Base-by-base conservation (phyloP, 2,329 filamentous ascomycete species). In the Botrytis sinoallii region DNA sequence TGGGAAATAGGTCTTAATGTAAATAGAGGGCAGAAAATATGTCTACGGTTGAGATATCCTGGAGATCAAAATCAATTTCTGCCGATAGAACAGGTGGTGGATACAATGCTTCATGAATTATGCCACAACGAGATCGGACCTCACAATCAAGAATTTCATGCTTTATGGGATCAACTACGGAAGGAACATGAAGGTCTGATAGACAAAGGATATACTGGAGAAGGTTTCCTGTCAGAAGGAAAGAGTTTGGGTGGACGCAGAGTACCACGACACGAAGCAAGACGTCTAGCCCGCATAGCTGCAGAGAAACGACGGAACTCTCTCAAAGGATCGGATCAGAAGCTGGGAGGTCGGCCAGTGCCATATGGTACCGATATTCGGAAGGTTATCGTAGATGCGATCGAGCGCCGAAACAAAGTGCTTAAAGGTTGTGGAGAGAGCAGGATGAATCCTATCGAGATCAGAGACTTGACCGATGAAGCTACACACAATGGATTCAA, bases 51-150 rank as follows among this genome's bases (percentile, higher is more conserved):
- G 74, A 91, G 95, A 73, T 91, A 96, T 82, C 85, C 92, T 9
- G 86, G 88, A 78, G 93, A 97, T 81, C 86, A 88, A 16, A 89
- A 85, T 57, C 90, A 93, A 78, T 98, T 98, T 79, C 82, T 97
- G 32, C 91, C 92, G 1, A 84, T 95, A 73, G 94, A 98, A 80
- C 86, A 92, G 76, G 87, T 97, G 12, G 86, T 94, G 61, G 94
- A 98, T 82, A 98, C 95, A 0, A 92, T 98, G 90, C 89, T 98
- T 32, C 95, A 98, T 81, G 95, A 98, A 85, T 88, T 98, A 4
- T 91, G 90, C n/a, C 95, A 98, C 80, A 97, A 92, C 77, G 88
- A 94, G 18, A 90, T 92, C 82, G 94, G 93, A 0, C 93, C 93
- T 2, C 95, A 98, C 81, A 90, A 98, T 80, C 87, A 86, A 65